phyloP scores from a whole-genome alignment of 495 filamentous ascomycete species.

The Tuber melanosporum region DNA sequence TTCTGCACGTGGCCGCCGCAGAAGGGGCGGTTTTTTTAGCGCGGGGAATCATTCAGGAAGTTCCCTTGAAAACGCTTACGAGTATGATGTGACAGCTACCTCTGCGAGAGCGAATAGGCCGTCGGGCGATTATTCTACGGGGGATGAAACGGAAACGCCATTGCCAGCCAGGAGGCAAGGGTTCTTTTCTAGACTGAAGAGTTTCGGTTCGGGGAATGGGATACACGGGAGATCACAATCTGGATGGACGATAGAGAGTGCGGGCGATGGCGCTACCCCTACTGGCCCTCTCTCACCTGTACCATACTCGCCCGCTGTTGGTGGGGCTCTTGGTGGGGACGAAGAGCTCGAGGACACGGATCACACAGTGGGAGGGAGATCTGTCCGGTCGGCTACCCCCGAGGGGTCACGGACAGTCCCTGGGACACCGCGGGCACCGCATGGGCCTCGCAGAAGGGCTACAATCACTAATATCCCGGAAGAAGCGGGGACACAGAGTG shows the following conservation, averaged over 20 bases:
- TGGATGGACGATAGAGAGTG: slow-evolving; percentile 39
- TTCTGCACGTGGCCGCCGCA: slow-evolving; percentile 22
- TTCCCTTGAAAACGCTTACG: slow-evolving; percentile 31
- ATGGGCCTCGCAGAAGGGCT: slow-evolving; percentile 29
- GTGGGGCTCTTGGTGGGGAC: slow-evolving; percentile 28
- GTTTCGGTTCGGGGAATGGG: slow-evolving; percentile 26
- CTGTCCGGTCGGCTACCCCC: slow-evolving; percentile 17
- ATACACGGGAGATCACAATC: slow-evolving; percentile 35
- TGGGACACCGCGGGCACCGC: slow-evolving; percentile 23
- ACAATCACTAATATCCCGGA: slow-evolving; percentile 36
- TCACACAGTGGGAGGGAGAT: slow-evolving; percentile 27
- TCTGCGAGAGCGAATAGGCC: slow-evolving; percentile 19
- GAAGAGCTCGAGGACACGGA: slow-evolving; percentile 24
- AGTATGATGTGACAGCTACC: slow-evolving; percentile 20
- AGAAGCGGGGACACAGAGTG: slow-evolving; percentile 12
- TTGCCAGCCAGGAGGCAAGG: slow-evolving; percentile 27
- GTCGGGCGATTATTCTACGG: slow-evolving; percentile 34
- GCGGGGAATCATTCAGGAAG: slow-evolving; percentile 27
- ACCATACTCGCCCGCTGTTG: slow-evolving; percentile 24
- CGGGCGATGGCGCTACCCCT: slow-evolving; percentile 32
- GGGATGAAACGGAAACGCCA: slow-evolving; percentile 39
- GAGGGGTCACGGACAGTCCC: slow-evolving; percentile 25
- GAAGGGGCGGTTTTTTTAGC: slow-evolving; percentile 27
- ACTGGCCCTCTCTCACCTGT: slow-evolving; percentile 27
- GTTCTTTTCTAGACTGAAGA: slow-evolving; percentile 39